Evolutionary conservation across 2,329 filamentous ascomycete species (phyloP), one percentile per base, ranked within the genome.

Genomic region (Tolypocladium cylindrosporum): DNA sequence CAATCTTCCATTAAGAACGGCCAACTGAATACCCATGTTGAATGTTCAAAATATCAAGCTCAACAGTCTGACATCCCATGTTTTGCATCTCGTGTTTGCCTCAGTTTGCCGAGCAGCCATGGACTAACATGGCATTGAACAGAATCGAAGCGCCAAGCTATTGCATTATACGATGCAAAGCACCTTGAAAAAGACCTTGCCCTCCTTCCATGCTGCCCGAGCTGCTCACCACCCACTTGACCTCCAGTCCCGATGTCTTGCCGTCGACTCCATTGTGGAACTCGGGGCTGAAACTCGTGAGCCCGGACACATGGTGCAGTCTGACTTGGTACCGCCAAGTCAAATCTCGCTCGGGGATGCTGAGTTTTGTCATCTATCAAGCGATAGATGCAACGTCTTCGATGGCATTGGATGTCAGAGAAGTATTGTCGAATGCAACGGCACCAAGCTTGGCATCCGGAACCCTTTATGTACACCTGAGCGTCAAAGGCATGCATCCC

Each of bases 11-110:
- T 81, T 83, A 84, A 84, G 81, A 85, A 85, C 82, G 81, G 81
- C 82, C 82, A 83, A 82, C 82, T 79, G 79, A 85, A 83, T 73
- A 66, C 67, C 69, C 64, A 78, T 84, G 81, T 83, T 79, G 81
- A 84, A 67, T 66, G 55, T 64, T 75, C 73, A 75, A 77, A 73
- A 72, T 75, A 80, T 83, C 81, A 84, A 84, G 80, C 81, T 84
- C 79, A 83, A 83, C 79, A 83, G 79, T 85, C 80, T 85, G 81
- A 84, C 63, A 64, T 59, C 21, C 43, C 21, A 27, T 41, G 31
- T 58, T 55, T 41, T 55, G 10, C 48, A 37, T 36, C 11, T 52
- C 31, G 13, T 37, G 31, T 52, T 8, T 52, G 48, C 31, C 34
- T 36, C 19, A 14, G 10, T 27, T 36, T 36, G 10, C 48, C 36